These are phyloP conservation scores for Verticillium nubilum DNA, from an alignment of 2,329 filamentous ascomycete genomes.

Conservation along the genomic window DNA sequence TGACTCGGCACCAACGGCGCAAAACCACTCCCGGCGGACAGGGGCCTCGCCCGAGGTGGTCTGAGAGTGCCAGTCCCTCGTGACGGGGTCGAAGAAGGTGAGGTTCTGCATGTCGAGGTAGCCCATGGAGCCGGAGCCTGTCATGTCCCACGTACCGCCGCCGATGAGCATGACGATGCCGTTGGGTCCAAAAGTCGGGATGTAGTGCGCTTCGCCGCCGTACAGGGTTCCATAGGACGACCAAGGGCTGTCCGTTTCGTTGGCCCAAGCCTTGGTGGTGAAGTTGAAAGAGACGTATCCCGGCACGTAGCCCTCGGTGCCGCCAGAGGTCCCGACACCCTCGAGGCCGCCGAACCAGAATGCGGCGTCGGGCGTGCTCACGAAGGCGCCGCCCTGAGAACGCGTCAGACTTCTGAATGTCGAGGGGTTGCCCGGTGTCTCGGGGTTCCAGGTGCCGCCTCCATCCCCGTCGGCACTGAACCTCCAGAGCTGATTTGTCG, in stretches of 20 bases:
- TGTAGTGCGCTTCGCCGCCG: slow-evolving; percentile 21
- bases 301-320: slow-evolving; percentile 13
- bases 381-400: slow-evolving; percentile 19
- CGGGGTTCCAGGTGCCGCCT: slow-evolving; percentile 24
- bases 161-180: slow-evolving; percentile 28
- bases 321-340: slow-evolving; percentile 13
- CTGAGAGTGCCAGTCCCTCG: slow-evolving; percentile 27
- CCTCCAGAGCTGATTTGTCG: slow-evolving; percentile 22
- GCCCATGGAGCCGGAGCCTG: neutral
- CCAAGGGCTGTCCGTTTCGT: slow-evolving; percentile 17
- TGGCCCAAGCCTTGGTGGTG: slow-evolving; percentile 21
- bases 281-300: slow-evolving; percentile 27
- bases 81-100: slow-evolving; percentile 25
- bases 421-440: slow-evolving; percentile 17
- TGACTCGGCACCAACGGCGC: slow-evolving; percentile 24
- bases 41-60: slow-evolving; percentile 23
- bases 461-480: slow-evolving; percentile 23
- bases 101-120: slow-evolving; percentile 20
- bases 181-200: slow-evolving; percentile 23
- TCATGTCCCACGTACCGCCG: slow-evolving; percentile 14
- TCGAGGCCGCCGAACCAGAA: slow-evolving; percentile 25
- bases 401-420: slow-evolving; percentile 30
- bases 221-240: slow-evolving; percentile 20
- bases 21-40: slow-evolving; percentile 20
- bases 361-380: slow-evolving; percentile 18